phyloP scores from a whole-genome alignment of 345 rosid species.

The Arabis alpina region DNA sequence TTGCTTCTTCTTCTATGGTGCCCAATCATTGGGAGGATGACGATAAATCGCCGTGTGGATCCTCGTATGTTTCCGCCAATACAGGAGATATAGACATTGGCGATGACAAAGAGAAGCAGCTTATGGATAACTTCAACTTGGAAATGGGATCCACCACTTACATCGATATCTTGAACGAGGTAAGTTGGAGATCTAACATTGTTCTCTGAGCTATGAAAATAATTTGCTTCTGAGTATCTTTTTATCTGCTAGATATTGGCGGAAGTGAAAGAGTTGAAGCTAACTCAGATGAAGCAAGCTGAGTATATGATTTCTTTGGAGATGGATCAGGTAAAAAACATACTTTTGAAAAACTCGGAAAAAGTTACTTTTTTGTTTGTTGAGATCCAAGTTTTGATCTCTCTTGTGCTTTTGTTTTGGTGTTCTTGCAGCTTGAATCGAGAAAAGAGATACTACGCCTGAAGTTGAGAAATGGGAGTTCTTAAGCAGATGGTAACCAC shows the following conservation, averaged over 20 bases:
- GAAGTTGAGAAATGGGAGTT: constrained; percentile 35
- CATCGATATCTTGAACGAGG: constrained; percentile 44
- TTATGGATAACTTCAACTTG: constrained; percentile 8
- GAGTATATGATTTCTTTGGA: constrained; percentile 48
- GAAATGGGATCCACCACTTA: constrained; percentile 33
- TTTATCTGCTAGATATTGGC: constrained; percentile 43
- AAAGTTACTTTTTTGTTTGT: not conserved
- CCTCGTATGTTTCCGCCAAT: constrained; percentile 36
- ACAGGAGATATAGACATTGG: constrained; percentile 40
- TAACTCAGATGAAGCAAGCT: constrained; percentile 47
- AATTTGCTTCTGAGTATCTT: not conserved
- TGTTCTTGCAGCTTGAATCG: constrained; percentile 49
- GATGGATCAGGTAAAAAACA: constrained; percentile 55
- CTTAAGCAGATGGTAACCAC: not conserved
- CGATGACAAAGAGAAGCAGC: constrained; percentile 12
- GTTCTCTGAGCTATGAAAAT: not conserved
- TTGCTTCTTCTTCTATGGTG: constrained; percentile 24
- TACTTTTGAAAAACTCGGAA: not conserved
- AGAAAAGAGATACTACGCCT: constrained; percentile 51
- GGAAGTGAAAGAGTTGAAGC: constrained; percentile 52
- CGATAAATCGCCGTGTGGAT: constrained; percentile 32
- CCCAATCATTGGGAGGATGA: constrained; percentile 38
- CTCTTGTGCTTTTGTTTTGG: constrained; percentile 7
- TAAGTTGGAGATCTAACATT: constrained; percentile 20
- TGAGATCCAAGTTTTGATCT: not conserved